Evolutionary conservation across 208 protist species (phyloP), one percentile per base, ranked within the genome.

Genomic region (Trypanosoma boissoni): DNA sequence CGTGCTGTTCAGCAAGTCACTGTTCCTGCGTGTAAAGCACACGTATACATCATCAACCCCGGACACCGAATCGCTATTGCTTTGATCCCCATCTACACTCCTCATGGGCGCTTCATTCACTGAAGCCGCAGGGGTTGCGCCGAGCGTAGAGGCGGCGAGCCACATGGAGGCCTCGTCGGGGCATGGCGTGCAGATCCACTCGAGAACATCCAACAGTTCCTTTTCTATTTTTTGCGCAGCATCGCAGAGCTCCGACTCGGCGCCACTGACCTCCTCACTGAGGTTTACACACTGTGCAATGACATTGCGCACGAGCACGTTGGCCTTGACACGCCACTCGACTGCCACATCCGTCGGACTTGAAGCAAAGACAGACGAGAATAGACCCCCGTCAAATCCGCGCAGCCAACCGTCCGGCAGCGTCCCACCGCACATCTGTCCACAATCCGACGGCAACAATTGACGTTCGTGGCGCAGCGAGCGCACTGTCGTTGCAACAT

Each of bases 291-390:
- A 84, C 50, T 72, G 61, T 0, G 80, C 74, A 12, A 78, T 61
- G 24, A 68, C 76, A 58, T 92, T 80, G 16, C 81, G 79, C 46
- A 91, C 62, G 24, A 95, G 60, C 3, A 95, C 75, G 62, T 80
- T 88, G 10, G 80, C 82, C 58, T 82, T 86, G 69, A 95, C 88
- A 10, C 81, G 80, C 84, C 83, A 91, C 75, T 95, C 84, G 32
- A 88, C 75, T 28, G 84, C 69, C 14, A 95, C 80, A 20, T 82
- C 72, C 28, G 59, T 52, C 18, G 78, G 70, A 45, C 58, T 68
- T 34, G 49, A 51, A 12, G 79, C 58, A 48, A 91, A 79, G 27
- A 81, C 65, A 20, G 43, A 53, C 0, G 66, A 43, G 16, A 64
- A 66, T 20, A 85, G 56, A 34, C 66, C 49, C 9, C 68, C 63